phyloP scores from a whole-genome alignment of 2,329 filamentous ascomycete species.

The Alternaria gaisen region DNA sequence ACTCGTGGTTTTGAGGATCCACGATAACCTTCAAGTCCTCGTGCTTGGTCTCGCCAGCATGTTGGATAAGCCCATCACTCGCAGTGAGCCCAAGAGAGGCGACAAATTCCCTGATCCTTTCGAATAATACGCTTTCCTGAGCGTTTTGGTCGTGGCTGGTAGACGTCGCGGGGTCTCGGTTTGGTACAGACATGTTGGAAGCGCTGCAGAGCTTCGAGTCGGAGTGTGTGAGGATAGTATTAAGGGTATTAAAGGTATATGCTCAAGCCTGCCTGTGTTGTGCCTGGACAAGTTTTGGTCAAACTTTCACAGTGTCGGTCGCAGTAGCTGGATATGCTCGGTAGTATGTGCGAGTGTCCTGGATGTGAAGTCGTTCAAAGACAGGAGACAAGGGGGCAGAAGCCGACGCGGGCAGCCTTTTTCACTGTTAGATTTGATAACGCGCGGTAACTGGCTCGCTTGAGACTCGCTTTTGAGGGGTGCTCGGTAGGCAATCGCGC shows the following conservation, averaged over 20 bases:
- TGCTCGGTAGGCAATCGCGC: conserved; percentile 7
- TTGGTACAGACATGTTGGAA: conserved; percentile 24
- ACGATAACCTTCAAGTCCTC: conserved; percentile 39
- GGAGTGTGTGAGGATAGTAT: neutral
- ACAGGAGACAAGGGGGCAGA: conserved; percentile 22
- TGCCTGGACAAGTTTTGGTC: neutral
- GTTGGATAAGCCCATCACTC: conserved; percentile 36
- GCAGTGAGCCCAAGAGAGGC: conserved; percentile 31
- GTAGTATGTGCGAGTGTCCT: conserved; percentile 8
- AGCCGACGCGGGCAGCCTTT: conserved; percentile 30
- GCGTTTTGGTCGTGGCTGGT: conserved; percentile 13
- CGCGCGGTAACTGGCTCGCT: neutral
- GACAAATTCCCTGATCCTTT: conserved; percentile 35
- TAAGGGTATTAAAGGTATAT: conserved; percentile 1
- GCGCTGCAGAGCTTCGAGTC: conserved; percentile 1
- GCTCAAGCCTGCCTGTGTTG: conserved; percentile 4
- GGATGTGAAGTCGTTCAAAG: conserved; percentile 4
- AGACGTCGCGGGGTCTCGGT: conserved; percentile 8
- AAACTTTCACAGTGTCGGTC: neutral
- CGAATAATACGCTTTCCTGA: conserved; percentile 25
- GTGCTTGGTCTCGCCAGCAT: conserved; percentile 40
- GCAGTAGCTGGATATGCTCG: neutral
- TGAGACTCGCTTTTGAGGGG: no score
- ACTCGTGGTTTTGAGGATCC: conserved; percentile 30
- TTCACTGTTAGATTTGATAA: conserved; percentile 14